Evolutionary conservation across 371 early-diverging fungal genomes (phyloP), one percentile per base, ranked within the genome.

Genomic region (Massospora cicadina): DNA sequence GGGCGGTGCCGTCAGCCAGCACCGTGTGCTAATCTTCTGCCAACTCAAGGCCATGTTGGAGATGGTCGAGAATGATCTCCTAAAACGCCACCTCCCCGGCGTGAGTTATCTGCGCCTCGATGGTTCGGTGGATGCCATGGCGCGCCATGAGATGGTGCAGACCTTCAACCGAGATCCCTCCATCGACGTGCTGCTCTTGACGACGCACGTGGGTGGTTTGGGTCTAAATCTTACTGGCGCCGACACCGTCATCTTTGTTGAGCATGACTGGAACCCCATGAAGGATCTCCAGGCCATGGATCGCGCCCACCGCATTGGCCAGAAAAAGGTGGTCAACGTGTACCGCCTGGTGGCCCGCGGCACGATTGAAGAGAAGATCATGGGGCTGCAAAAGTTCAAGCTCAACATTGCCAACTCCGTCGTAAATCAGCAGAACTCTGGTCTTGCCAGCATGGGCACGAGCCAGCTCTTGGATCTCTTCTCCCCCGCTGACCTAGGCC

Each of bases 251-350:
- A 96, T 99, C 31, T 98, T 99, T 81, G 95, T 97, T 17, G 99
- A 99, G 74, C 98, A 98, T 74, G 99, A 99, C 71, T 99, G 99
- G 93, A 99, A 99, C 74, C 99, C 99, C 0, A 94, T 95, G 86
- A 92, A 86, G 70, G 91, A 90, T 72, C 68, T 90, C 43, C 97
- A 98, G 71, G 98, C 98, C 2, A 98, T 96, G 98, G 98, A 96
- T 70, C 86, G 98, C 64, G 96, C 94, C 0, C 98, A 98, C 73
- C 83, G 98, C 60, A 78, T 98, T 60, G 98, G 98, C 5, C 97
- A 99, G 72, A 98, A 95, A 72, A 90, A 91, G 70, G 91, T 92
- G 29, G 99, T 98, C 63, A 97, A 92, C 74, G 96, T 94, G 1
- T 93, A 91, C 74, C 82, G 95, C 26, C 73, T 97, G 61, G 93